Conservation (phyloP, 1,139 yeast genomes). For the Geotrichum reessii region DNA sequence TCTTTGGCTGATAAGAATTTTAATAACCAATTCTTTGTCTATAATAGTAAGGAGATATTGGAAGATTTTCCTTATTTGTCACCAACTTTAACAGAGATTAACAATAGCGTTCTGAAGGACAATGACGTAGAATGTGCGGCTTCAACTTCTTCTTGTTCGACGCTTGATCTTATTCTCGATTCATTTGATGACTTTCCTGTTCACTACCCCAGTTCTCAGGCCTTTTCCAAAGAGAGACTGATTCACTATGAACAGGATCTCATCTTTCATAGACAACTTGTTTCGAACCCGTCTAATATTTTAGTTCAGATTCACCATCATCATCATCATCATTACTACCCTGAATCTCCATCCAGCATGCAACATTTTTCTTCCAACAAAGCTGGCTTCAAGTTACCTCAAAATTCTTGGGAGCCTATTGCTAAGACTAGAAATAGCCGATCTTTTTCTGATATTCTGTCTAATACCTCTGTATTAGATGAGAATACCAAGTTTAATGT, state of each 20-base stretch:
- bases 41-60: background rate
- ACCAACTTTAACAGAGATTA: background rate
- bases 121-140: background rate
- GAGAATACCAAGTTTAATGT: background rate
- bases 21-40: background rate
- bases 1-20: background rate
- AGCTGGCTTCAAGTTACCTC: background rate
- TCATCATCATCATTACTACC: background rate
- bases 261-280: background rate
- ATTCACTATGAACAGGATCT: background rate
- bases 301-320: background rate
- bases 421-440: background rate
- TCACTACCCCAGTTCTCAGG: background rate
- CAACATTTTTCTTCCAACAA: background rate
- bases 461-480: background rate
- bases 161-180: conserved; percentile 30
- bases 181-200: conserved; percentile 21
- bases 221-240: background rate
- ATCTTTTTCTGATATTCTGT: background rate
- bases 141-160: conserved; percentile 28
- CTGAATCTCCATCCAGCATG: background rate
- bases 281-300: background rate
- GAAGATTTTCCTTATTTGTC: background rate
- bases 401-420: background rate
- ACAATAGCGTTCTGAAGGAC: background rate